Percentiles rank a stretch among this genome's conserved stretches.
Conservation (phyloP, 768 basidiomycete genomes). For the Ramaria sp. region DNA sequence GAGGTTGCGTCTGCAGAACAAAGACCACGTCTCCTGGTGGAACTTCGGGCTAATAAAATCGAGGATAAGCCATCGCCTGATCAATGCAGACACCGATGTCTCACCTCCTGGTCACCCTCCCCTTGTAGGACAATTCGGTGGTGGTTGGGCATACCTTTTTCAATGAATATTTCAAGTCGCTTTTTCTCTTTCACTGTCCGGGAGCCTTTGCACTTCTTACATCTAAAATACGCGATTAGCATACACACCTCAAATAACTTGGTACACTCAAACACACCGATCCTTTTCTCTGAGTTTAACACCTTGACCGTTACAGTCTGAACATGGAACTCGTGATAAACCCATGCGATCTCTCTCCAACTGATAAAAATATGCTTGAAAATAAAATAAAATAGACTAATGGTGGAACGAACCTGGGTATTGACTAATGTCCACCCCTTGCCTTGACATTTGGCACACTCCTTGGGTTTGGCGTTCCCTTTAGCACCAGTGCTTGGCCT, state of each 20-base stretch:
- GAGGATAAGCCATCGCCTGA: background rate
- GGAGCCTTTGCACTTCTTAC: constrained; percentile 91
- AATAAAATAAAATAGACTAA: background rate
- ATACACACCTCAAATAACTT: background rate
- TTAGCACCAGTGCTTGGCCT: constrained; percentile 63
- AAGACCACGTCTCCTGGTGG: constrained; percentile 91
- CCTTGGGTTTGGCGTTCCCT: constrained; percentile 73
- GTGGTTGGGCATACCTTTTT: constrained; percentile 76
- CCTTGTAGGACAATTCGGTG: constrained; percentile 84
- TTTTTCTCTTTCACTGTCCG: constrained; percentile 82
- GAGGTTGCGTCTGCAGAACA: constrained; percentile 51
- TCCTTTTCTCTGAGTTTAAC: constrained; percentile 77
- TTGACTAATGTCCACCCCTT: constrained; percentile 63
- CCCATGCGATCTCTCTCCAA: constrained; percentile 36
- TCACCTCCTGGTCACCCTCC: constrained; percentile 83
- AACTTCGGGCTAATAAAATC: constrained; percentile 52
- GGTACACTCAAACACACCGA: constrained; percentile 33
- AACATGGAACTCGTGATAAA: constrained; percentile 44
- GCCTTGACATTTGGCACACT: constrained; percentile 73
- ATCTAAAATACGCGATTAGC: constrained; percentile 37
- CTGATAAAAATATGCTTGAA: background rate
- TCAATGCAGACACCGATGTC: constrained; percentile 11
- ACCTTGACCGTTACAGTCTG: constrained; percentile 60
- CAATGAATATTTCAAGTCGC: constrained; percentile 76
- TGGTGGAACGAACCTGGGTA: constrained; percentile 25